Percentiles rank a stretch among this genome's conserved stretches.
phyloP scores from a whole-genome alignment of 1,284 basidiomycete species.

The Blastosporella zonata region DNA sequence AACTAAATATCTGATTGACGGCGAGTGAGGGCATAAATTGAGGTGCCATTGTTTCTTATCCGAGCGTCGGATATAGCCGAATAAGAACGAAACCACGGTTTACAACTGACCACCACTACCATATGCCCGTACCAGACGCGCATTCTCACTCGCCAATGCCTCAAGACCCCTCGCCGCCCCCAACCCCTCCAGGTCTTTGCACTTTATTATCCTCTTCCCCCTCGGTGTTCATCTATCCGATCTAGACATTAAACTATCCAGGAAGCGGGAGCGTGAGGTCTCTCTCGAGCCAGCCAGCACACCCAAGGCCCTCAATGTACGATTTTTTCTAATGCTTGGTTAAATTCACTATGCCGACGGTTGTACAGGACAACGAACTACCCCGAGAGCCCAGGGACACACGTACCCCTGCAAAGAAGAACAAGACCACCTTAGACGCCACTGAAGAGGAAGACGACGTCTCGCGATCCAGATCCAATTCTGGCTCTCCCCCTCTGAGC shows the following conservation, averaged over 20 bases:
- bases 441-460: slow-evolving; percentile 59
- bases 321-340: slow-evolving; percentile 13
- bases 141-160: slow-evolving; percentile 19
- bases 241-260: slow-evolving; percentile 29
- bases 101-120: slow-evolving; percentile 14
- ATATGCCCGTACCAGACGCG: slow-evolving; percentile 21
- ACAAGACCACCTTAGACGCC: slow-evolving; percentile 55
- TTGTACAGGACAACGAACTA: slow-evolving; percentile 43
- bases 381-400: slow-evolving; percentile 42
- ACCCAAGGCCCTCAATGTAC: slow-evolving; percentile 28
- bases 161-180: slow-evolving; percentile 30
- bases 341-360: slow-evolving; percentile 9
- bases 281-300: slow-evolving; percentile 64
- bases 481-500: slow-evolving; percentile 41
- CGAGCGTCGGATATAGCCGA: slow-evolving; percentile 37
- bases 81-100: slow-evolving; percentile 21
- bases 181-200: slow-evolving; percentile 34
- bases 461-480: slow-evolving; percentile 27
- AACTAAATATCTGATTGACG: no score
- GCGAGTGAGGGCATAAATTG: background rate
- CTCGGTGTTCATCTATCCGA: slow-evolving; percentile 21
- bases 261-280: slow-evolving; percentile 72
- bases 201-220: slow-evolving; percentile 12
- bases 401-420: slow-evolving; percentile 68
- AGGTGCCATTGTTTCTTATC: slow-evolving; percentile 10